These are phyloP conservation scores for Aspergillus sp. DNA, from an alignment of 2,329 filamentous ascomycete species.

Conservation along the genomic window DNA sequence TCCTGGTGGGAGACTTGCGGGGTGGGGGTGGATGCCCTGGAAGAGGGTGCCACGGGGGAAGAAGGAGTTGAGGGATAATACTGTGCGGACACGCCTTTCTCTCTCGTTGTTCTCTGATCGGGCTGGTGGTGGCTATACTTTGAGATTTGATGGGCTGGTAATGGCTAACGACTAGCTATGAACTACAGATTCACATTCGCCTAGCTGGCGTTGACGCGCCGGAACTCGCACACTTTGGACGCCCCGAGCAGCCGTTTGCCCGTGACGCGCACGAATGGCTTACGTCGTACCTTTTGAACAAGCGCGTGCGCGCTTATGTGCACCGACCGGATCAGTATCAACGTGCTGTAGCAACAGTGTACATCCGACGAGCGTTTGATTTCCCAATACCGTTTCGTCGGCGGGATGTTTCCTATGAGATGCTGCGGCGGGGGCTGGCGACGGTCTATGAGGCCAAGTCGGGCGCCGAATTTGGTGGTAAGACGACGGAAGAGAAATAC, in stretches of 20 bases:
- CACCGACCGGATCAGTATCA: constrained; percentile 91
- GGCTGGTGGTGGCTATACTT: background rate
- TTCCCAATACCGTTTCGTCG: constrained; percentile 56
- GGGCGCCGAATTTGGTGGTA: constrained; percentile 84
- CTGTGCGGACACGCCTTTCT: constrained; percentile 58
- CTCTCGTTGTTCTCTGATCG: background rate
- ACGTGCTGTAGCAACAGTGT: constrained; percentile 84
- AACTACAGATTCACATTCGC: constrained; percentile 73
- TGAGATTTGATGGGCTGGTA: background rate
- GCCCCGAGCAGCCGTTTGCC: constrained; percentile 80
- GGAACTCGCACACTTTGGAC: constrained; percentile 89
- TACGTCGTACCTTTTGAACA: constrained; percentile 70
- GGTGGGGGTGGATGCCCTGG: constrained; percentile 87
- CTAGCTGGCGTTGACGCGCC: constrained; percentile 93
- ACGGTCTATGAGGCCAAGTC: constrained; percentile 93
- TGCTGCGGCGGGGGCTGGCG: constrained; percentile 83
- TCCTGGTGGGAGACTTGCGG: constrained; percentile 81
- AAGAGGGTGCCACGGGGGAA: constrained; percentile 71
- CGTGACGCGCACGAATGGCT: constrained; percentile 83
- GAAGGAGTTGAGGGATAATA: constrained; percentile 73
- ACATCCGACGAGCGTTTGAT: constrained; percentile 61
- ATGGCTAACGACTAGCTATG: background rate
- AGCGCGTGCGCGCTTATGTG: constrained; percentile 78
- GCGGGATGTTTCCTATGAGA: constrained; percentile 83
- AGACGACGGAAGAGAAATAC: constrained; percentile 57